Evolutionary conservation across 2,329 filamentous ascomycete species (phyloP).

Genomic region (Pezicula carpinea): DNA sequence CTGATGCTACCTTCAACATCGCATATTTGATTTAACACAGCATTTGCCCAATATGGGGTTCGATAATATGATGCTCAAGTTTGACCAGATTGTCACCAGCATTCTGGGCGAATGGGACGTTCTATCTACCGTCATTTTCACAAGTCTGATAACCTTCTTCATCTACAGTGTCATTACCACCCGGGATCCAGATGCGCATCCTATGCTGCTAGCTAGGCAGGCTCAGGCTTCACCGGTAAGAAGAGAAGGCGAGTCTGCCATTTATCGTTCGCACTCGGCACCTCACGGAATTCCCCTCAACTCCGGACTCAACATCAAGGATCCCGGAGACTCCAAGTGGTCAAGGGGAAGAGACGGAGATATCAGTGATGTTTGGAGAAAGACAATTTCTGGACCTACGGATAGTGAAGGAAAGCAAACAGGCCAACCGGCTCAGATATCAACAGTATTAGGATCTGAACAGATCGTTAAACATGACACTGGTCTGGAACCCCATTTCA

Average conservation of each 20-base stretch:
- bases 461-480: slow-evolving; percentile 68
- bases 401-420: slow-evolving; percentile 57
- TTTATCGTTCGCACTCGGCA: slow-evolving; percentile 78
- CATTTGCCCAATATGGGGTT: slow-evolving; percentile 20
- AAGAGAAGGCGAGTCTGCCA: slow-evolving; percentile 77
- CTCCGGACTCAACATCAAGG: slow-evolving; percentile 75
- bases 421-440: slow-evolving; percentile 62
- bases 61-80: slow-evolving; percentile 54
- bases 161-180: slow-evolving; percentile 66
- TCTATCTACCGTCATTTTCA: slow-evolving; percentile 69
- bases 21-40: background rate
- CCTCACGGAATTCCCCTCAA: slow-evolving; percentile 82
- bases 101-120: slow-evolving; percentile 77
- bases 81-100: slow-evolving; percentile 67
- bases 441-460: slow-evolving; percentile 75
- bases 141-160: slow-evolving; percentile 61
- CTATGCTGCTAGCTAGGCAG: slow-evolving; percentile 84
- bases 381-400: slow-evolving; percentile 58
- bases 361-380: slow-evolving; percentile 84
- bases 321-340: slow-evolving; percentile 77
- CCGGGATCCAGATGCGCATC: slow-evolving; percentile 85
- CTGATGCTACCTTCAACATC: background rate
- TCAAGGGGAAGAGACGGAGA: slow-evolving; percentile 80
- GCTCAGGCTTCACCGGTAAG: slow-evolving; percentile 73
- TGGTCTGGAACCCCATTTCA: slow-evolving; percentile 34